Base-by-base conservation (phyloP, 192 early-diverging fungal species). In the Mortierella alpina region DNA sequence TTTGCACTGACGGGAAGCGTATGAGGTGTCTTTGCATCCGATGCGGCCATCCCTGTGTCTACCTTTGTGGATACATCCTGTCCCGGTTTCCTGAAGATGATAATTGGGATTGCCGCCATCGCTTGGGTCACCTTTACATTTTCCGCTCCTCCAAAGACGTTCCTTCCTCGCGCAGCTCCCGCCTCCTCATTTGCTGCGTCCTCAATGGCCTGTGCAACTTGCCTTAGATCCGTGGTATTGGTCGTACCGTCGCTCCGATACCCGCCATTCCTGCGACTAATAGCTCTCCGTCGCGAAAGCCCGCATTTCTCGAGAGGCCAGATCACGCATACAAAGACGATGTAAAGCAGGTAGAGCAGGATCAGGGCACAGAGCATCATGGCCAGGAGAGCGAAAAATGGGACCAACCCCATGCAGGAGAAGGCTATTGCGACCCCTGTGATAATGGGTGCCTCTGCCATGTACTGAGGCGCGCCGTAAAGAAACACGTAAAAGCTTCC, bases 261-360 rank as follows among this genome's bases (percentile, higher is more conserved):
- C 13, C 77, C 77, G 8, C 77, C 77, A 63, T 80, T 80, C 52
- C 70, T 64, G 4, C 77, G 77, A 63, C 77, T 80, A 47, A 72
- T 80, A 2, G 77, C 70, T 17, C 70, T 59, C 15, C 77, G 46
- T 44, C 66, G 49, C 1, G 70, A 66, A 2, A 80, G 70, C 7
- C 77, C 77, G 11, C 57, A 80, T 5, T 72, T 67, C 13, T 72
- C 70, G 11, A 72, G 47, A 5, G 77, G 77, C 77, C 77, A 80
- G 4, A 68, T 7, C 8, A 63, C 2, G 14, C 58, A 53, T 4
- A 72, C 17, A 5, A 80, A 62, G 18, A 62, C 2, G n/a, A 80
- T 23, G 54, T 80, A 80, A 5, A 72, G 39, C 2, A 68, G 6
- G 41, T 80, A 80, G 6, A 80, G 41, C 4, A 68, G 22, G 6